These are phyloP conservation scores for Pistacia vera DNA, from an alignment of 345 rosid species.

Conservation along the genomic window DNA sequence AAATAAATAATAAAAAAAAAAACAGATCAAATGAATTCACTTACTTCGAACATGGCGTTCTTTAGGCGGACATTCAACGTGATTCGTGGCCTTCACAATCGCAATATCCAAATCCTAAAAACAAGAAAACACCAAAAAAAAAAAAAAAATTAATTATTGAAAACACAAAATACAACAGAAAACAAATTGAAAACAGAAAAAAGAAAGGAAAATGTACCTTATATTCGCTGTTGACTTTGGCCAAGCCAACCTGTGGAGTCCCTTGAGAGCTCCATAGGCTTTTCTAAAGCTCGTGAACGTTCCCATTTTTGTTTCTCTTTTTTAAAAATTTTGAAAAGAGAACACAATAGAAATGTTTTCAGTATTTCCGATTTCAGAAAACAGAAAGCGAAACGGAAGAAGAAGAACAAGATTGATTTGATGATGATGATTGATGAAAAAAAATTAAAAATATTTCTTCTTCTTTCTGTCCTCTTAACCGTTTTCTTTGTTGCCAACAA, in stretches of 20 bases:
- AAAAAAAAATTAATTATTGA: background rate
- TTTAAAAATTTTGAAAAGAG: background rate
- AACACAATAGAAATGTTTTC: background rate
- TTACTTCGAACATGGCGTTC: conserved; percentile 96
- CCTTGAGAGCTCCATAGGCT: conserved; percentile 98
- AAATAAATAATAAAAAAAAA: too few species aligned
- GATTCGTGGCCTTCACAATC: conserved; percentile 94
- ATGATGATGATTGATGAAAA: background rate
- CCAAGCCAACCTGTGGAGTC: conserved; percentile 97
- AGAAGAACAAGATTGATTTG: background rate
- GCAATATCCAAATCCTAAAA: conserved; percentile 90
- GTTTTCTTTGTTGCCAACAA: conserved; percentile 2
- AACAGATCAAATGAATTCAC: conserved; percentile 19
- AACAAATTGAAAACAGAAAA: too few species aligned
- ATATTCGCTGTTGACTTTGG: conserved; percentile 96
- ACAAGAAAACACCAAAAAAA: background rate
- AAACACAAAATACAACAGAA: background rate
- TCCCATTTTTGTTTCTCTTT: conserved; percentile 45
- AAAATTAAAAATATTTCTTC: background rate
- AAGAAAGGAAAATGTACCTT: conserved; percentile 49
- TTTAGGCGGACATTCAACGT: conserved; percentile 91
- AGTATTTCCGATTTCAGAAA: background rate
- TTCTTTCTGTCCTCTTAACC: conserved; percentile 3
- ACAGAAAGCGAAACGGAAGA: background rate
- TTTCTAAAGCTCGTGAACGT: conserved; percentile 81